Conservation (phyloP, 2,329 filamentous ascomycete species). For the Aspergillus arachidicola region DNA sequence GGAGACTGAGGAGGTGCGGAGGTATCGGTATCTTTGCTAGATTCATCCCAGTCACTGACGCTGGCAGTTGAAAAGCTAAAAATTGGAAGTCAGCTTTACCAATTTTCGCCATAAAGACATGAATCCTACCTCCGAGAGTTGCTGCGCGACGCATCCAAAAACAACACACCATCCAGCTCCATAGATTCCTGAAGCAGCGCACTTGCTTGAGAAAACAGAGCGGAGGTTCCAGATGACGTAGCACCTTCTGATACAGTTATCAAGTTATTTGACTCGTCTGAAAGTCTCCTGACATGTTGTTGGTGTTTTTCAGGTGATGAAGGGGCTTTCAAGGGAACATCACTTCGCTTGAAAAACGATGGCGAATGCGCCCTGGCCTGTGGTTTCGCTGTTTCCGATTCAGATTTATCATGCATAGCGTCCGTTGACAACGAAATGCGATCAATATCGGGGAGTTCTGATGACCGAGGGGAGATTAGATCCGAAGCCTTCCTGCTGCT, state of each 20-base stretch:
- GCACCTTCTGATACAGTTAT: constrained; percentile 15
- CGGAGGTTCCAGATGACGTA: constrained; percentile 14
- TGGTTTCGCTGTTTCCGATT: not conserved
- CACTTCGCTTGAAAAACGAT: constrained; percentile 3
- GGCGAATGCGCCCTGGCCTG: not conserved
- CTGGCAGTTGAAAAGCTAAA: constrained; percentile 15
- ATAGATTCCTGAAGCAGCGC: constrained; percentile 44
- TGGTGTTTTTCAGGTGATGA: constrained; percentile 10
- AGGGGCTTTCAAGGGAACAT: not conserved
- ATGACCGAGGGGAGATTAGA: not conserved
- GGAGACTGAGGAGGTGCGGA: constrained; percentile 9
- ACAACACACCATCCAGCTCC: constrained; percentile 40
- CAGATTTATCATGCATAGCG: not conserved
- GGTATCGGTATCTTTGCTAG: constrained; percentile 5
- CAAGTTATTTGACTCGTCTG: constrained; percentile 15
- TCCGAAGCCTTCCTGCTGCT: not conserved
- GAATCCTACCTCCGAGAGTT: constrained; percentile 25
- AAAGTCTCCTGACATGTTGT: constrained; percentile 11
- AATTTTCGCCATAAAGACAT: not conserved
- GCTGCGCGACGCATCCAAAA: constrained; percentile 26
- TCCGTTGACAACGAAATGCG: constrained; percentile 4
- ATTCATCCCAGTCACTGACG: constrained; percentile 16
- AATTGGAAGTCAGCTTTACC: constrained; percentile 1
- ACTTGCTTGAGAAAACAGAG: constrained; percentile 47
- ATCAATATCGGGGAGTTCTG: constrained; percentile 9